Evolutionary conservation across 345 rosid genomes (phyloP).

Genomic region (Fremontodendron californicum): DNA sequence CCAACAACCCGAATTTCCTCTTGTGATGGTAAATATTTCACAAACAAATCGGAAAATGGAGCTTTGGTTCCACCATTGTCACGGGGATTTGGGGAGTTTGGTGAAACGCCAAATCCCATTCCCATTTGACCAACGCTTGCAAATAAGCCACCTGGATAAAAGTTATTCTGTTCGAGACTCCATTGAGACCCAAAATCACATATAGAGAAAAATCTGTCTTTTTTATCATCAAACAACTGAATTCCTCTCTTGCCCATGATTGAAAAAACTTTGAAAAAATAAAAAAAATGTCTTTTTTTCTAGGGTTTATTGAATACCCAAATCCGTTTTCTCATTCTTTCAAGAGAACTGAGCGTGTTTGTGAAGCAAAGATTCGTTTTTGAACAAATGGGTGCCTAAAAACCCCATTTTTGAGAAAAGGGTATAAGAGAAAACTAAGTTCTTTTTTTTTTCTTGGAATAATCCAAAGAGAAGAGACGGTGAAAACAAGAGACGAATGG

Average conservation of each 20-base stretch:
- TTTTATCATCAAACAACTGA: slow-evolving; percentile 57
- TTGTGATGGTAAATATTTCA: slow-evolving; percentile 48
- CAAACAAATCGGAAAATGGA: slow-evolving; percentile 48
- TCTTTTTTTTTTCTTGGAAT: slow-evolving; percentile 2
- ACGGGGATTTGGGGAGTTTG: slow-evolving; percentile 38
- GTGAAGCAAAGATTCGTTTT: slow-evolving; percentile 21
- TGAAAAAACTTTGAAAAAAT: not conserved
- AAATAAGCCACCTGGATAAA: slow-evolving; percentile 59
- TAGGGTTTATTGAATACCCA: slow-evolving; percentile 13
- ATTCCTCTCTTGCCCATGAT: slow-evolving; percentile 56
- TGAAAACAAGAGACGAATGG: slow-evolving; percentile 5
- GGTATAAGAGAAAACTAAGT: not conserved
- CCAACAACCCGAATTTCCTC: slow-evolving; percentile 35
- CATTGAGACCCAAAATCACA: slow-evolving; percentile 55
- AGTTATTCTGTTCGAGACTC: slow-evolving; percentile 29
- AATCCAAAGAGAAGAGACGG: slow-evolving; percentile 19
- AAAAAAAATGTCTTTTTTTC: not conserved
- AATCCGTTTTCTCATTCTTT: slow-evolving; percentile 14
- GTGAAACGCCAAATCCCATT: slow-evolving; percentile 46
- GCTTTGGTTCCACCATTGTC: slow-evolving; percentile 37
- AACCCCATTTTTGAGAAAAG: slow-evolving; percentile 12
- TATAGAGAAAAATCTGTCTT: slow-evolving; percentile 50
- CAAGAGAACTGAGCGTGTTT: not conserved
- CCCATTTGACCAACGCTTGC: slow-evolving; percentile 77
- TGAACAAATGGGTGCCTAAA: slow-evolving; percentile 27